These are phyloP conservation scores for Phytophthora pisi DNA, from an alignment of 352 stramenopile species.

Conservation along the genomic window DNA sequence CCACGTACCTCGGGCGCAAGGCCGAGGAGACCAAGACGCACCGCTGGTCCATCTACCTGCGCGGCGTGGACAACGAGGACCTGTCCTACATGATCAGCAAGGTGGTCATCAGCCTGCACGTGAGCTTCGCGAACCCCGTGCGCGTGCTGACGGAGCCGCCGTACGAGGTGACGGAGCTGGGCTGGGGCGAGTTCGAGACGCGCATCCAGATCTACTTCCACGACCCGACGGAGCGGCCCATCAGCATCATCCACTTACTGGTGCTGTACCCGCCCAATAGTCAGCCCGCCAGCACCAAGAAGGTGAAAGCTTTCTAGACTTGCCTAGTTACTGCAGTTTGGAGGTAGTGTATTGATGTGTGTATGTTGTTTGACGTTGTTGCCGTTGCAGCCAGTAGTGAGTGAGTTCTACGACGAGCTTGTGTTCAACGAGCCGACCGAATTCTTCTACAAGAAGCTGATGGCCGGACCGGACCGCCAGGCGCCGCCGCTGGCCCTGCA, in stretches of 20 bases:
- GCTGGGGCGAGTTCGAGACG: slow-evolving; percentile 98
- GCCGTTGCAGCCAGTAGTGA: slow-evolving; percentile 87
- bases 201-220: slow-evolving; percentile 97
- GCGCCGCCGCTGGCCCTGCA: slow-evolving; percentile 73
- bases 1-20: slow-evolving; percentile 93
- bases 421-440: slow-evolving; percentile 98
- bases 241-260: slow-evolving; percentile 91
- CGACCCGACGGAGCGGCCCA: slow-evolving; percentile 91
- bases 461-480: slow-evolving; percentile 67
- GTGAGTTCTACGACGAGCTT: slow-evolving; percentile 97
- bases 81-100: slow-evolving; percentile 95
- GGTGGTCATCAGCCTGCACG: slow-evolving; percentile 97
- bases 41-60: slow-evolving; percentile 95
- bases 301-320: slow-evolving; percentile 44
- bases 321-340: background rate
- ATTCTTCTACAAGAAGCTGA: slow-evolving; percentile 95
- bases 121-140: slow-evolving; percentile 95
- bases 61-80: slow-evolving; percentile 94
- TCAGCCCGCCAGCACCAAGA: slow-evolving; percentile 90
- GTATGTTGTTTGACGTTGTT: slow-evolving; percentile 3
- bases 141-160: slow-evolving; percentile 94
- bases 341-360: background rate
- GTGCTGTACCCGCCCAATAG: slow-evolving; percentile 85
- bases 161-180: slow-evolving; percentile 96
- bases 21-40: slow-evolving; percentile 95